Conservation (phyloP, 1,284 basidiomycete genomes). For the Peniophora sp. region DNA sequence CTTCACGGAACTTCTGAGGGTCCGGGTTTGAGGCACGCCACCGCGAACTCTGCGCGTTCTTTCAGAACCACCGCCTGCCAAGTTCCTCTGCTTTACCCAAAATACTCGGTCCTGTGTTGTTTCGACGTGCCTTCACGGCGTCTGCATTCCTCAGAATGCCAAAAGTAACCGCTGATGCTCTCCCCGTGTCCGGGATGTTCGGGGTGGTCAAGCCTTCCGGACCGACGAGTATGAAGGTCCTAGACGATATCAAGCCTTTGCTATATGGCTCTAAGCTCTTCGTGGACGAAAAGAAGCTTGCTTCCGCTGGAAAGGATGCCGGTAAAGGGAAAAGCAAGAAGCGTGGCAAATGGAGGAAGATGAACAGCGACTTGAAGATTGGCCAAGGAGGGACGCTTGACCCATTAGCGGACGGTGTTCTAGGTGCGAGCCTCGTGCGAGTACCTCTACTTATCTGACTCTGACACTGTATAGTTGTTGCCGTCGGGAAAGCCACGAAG, state of each 20-base stretch:
- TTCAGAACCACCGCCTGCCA: too few species aligned
- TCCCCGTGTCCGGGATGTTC: conserved; percentile 77
- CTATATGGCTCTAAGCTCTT: conserved; percentile 79
- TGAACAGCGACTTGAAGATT: conserved; percentile 54
- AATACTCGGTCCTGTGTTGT: too few species aligned
- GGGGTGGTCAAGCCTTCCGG: conserved; percentile 84
- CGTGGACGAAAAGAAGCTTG: conserved; percentile 48
- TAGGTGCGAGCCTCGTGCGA: conserved; percentile 41
- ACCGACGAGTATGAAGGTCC: conserved; percentile 83
- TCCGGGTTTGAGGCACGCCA: too few species aligned
- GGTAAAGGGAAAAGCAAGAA: conserved; percentile 25
- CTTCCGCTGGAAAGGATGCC: conserved; percentile 21
- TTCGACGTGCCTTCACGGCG: too few species aligned
- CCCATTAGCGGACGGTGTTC: conserved; percentile 91
- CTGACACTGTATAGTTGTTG: conserved; percentile 68
- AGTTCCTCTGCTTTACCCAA: too few species aligned
- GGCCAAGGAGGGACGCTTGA: conserved; percentile 95
- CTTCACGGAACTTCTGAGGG: too few species aligned
- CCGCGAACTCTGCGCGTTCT: too few species aligned
- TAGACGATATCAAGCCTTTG: conserved; percentile 83
- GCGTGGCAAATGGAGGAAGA: conserved; percentile 21
- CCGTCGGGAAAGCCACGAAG: conserved; percentile 89
- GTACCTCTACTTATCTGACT: conserved; percentile 6
- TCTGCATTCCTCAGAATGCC: conserved; percentile 42
- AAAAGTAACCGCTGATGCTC: conserved; percentile 39